These are phyloP conservation scores for Colletotrichum theobromicola DNA, from an alignment of 2,329 filamentous ascomycete species.

Conservation along the genomic window DNA sequence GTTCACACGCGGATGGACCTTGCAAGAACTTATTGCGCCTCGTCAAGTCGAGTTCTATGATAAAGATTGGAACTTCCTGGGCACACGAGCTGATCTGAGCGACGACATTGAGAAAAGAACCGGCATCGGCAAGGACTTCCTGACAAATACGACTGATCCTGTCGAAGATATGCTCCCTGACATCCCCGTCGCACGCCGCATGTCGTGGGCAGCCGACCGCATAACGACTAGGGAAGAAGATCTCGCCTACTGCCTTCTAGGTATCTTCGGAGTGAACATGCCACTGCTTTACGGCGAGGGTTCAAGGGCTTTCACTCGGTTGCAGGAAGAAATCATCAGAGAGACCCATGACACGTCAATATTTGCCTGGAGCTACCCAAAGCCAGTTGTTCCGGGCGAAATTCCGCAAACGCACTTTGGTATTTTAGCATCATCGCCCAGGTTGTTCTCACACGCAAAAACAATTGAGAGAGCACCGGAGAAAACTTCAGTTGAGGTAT, in stretches of 20 bases:
- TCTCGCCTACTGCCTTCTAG: constrained; percentile 28
- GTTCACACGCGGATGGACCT: neutral
- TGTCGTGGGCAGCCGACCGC: constrained; percentile 30
- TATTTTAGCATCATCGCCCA: neutral
- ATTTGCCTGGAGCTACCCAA: neutral
- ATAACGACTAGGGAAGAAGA: constrained; percentile 26
- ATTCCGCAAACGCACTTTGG: neutral
- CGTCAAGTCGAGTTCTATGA: neutral
- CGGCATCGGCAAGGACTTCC: neutral
- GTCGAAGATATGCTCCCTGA: neutral
- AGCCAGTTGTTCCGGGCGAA: neutral
- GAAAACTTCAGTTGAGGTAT: neutral
- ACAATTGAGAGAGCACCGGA: neutral
- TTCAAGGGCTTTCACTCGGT: constrained; percentile 21
- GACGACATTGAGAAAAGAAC: neutral
- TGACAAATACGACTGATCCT: accelerated
- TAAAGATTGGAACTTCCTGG: neutral
- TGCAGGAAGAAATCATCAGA: neutral
- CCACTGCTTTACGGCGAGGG: constrained; percentile 30
- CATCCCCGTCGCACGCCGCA: neutral
- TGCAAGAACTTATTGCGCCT: neutral
- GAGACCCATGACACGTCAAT: neutral
- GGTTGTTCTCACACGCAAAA: neutral
- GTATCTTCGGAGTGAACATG: constrained; percentile 31
- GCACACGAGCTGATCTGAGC: neutral